Conservation (phyloP, 805 yeast species). For the Ogataea trehalophila region DNA sequence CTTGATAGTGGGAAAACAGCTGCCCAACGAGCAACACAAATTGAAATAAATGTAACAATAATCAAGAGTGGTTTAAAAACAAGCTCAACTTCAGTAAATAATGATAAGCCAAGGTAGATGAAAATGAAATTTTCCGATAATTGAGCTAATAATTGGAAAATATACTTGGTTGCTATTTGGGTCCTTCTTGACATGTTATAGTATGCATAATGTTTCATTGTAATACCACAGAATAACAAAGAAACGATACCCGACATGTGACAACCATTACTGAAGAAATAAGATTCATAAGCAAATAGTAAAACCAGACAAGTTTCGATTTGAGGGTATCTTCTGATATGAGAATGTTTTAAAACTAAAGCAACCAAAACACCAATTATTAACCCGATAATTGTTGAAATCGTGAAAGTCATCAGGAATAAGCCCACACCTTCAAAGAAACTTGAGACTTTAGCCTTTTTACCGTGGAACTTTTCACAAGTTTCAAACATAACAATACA, state of each 20-base stretch:
- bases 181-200: slow-evolving; percentile 96
- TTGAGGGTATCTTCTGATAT: slow-evolving; percentile 91
- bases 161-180: slow-evolving; percentile 92
- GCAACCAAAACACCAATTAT: slow-evolving; percentile 87
- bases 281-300: slow-evolving; percentile 89
- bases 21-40: slow-evolving; percentile 94
- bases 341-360: slow-evolving; percentile 82
- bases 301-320: slow-evolving; percentile 92
- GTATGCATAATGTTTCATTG: slow-evolving; percentile 94
- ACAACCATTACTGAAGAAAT: slow-evolving; percentile 96
- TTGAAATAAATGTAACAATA: slow-evolving; percentile 81
- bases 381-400: slow-evolving; percentile 86
- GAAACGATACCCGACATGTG: slow-evolving; percentile 99
- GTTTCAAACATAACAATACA: slow-evolving; percentile 99
- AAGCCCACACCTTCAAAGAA: slow-evolving; percentile 91
- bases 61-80: slow-evolving; percentile 92
- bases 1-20: slow-evolving; percentile 93
- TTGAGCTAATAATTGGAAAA: slow-evolving; percentile 91
- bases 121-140: slow-evolving; percentile 94
- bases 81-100: slow-evolving; percentile 93
- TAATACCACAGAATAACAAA: slow-evolving; percentile 90
- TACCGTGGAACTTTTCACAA: slow-evolving; percentile 92
- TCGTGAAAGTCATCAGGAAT: slow-evolving; percentile 88
- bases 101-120: slow-evolving; percentile 87
- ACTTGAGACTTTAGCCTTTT: slow-evolving; percentile 66